Conservation (phyloP, 257 asterid genomes). For the Solanum ossicruentum region DNA sequence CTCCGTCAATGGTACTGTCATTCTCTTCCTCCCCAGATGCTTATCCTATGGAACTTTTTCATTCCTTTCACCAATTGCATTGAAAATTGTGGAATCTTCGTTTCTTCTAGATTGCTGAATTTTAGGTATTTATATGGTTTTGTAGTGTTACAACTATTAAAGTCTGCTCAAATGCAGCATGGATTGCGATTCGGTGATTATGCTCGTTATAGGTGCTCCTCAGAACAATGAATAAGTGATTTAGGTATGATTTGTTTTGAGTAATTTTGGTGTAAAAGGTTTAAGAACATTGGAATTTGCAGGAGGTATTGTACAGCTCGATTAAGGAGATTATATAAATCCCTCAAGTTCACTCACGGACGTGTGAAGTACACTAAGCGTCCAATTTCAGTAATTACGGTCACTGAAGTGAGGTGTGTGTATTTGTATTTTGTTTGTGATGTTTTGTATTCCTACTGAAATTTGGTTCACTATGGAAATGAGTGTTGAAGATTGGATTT, state of each 20-base stretch:
- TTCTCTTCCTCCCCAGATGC: background rate
- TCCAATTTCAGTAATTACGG: constrained; percentile 42
- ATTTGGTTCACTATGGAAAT: background rate
- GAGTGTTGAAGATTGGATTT: background rate
- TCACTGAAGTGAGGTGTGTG: constrained; percentile 83
- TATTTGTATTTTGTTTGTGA: background rate
- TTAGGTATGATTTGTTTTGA: background rate
- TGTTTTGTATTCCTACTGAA: background rate
- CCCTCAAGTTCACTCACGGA: constrained; percentile 92
- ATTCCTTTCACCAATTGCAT: background rate
- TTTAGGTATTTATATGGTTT: constrained; percentile 3
- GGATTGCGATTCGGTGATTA: constrained; percentile 94
- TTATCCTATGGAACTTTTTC: background rate
- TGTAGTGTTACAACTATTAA: constrained; percentile 72
- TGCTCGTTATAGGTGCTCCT: constrained; percentile 66
- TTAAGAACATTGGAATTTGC: background rate
- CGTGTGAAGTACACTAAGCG: constrained; percentile 82
- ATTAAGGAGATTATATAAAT: constrained; percentile 80
- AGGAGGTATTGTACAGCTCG: constrained; percentile 98
- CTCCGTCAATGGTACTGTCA: constrained; percentile 50
- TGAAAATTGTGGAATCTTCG: background rate
- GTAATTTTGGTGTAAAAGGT: background rate
- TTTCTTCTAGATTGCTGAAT: background rate
- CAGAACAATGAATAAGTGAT: background rate
- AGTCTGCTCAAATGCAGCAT: constrained; percentile 98